Evolutionary conservation across 495 filamentous ascomycete species (phyloP), one percentile per base, ranked within the genome.

Genomic region (Aspergillus funiculosus): DNA sequence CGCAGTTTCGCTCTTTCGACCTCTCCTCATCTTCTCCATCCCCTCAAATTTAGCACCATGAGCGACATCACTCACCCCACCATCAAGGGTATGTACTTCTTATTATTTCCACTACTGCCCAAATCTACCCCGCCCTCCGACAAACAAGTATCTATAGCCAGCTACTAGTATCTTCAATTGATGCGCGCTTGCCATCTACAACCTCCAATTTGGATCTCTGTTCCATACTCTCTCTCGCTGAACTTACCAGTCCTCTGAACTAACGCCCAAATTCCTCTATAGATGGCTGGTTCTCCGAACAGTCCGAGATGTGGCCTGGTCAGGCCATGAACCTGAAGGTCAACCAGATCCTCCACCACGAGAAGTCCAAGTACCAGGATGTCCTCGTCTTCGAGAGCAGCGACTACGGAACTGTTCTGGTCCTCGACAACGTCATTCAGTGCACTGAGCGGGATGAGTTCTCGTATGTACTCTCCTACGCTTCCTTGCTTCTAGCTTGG

Each of bases 251-350:
- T 22, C 17, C n/a, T n/a, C 19, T 21, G 17, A 32, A 28, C 39
- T 57, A 43, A 53, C 43, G n/a, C 34, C 22, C 21, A 25, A 6
- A 13, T 26, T n/a, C 4, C 19, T 19, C 20, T 54, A 17, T 45
- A 95, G 91, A 97, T 94, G 92, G 91, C 72, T 99, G 92, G 94
- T 97, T 97, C 83, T 88, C 89, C 63, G 94, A 97, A 72, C 83
- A 94, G 68, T 94, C 87, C 47, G 72, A 86, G 58, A 95, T 96
- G 89, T 99, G 94, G 92, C 92, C 92, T 37, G 92, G 92, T 58
- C 94, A 97, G 71, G 92, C 92, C 60, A 96, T 97, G 91, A 95
- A 85, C 52, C 82, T 99, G 64, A 90, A 87, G 74, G 91, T 99
- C 65, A 88, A 99, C 68, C 85, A 95, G 73, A 81, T 96, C 62